Evolutionary conservation across 768 basidiomycete species (phyloP).

Genomic region (Suillus bovinus): DNA sequence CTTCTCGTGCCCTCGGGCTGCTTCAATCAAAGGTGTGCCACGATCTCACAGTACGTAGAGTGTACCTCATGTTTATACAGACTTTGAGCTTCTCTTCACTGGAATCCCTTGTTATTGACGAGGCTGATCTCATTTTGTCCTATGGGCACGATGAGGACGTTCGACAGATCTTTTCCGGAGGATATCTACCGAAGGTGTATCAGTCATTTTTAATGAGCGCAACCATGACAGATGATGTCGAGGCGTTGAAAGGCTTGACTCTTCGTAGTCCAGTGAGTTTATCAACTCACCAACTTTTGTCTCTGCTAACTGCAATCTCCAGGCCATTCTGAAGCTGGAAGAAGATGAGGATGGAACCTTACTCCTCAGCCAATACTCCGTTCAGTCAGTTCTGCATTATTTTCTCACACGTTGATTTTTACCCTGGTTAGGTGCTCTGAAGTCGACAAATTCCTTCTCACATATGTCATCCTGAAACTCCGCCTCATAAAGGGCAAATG

Average conservation of each 20-base stretch:
- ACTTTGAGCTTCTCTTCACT: slow-evolving; percentile 63
- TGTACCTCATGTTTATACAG: slow-evolving; percentile 36
- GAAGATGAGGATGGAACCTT: slow-evolving; percentile 84
- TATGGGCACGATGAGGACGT: slow-evolving; percentile 96
- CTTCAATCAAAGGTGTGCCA: slow-evolving; percentile 65
- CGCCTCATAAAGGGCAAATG: slow-evolving; percentile 95
- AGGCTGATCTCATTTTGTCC: slow-evolving; percentile 95
- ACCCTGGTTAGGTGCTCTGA: slow-evolving; percentile 68
- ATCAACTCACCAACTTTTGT: not conserved
- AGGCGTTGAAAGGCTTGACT: slow-evolving; percentile 83
- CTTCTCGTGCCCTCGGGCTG: slow-evolving; percentile 65
- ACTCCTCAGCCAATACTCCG: slow-evolving; percentile 82
- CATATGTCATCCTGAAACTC: slow-evolving; percentile 95
- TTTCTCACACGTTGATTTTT: slow-evolving; percentile 5
- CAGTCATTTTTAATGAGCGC: slow-evolving; percentile 97
- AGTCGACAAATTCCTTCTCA: slow-evolving; percentile 95
- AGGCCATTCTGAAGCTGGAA: slow-evolving; percentile 87
- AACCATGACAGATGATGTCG: slow-evolving; percentile 96
- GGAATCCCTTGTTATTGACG: slow-evolving; percentile 92
- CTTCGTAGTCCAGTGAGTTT: slow-evolving; percentile 81
- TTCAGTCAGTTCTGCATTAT: slow-evolving; percentile 48
- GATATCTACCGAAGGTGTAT: slow-evolving; percentile 75
- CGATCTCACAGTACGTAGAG: not conserved
- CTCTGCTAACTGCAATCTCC: slow-evolving; percentile 1
- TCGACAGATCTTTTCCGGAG: slow-evolving; percentile 65